Base-by-base conservation (phyloP, 2,329 filamentous ascomycete species). In the Pseudocercospora ulei region DNA sequence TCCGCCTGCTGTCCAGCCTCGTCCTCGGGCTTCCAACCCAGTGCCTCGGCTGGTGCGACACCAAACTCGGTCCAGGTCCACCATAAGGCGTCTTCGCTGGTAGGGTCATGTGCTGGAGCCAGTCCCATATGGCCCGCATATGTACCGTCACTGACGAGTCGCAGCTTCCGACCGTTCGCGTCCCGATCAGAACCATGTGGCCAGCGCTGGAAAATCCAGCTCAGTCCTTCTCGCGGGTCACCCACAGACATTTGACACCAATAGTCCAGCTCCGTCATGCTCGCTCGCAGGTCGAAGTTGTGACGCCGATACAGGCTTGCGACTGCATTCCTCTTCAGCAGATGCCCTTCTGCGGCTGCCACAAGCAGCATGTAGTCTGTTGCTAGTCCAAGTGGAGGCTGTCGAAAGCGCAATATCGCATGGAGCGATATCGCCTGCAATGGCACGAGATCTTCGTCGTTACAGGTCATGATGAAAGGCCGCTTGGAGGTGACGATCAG, bases 181-280 rank as follows among this genome's bases (percentile, higher is more conserved):
- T 88, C 78, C 2, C 78, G 55, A 53, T 88, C 82, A 14, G 69
- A 69, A 0, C 82, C 82, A 28, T 71, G 73, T 5, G 83, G 82
- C 76, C 79, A 88, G 40, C 80, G 72, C 31, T 80, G 75, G 51
- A 81, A 78, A 52, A 93, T 83, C 88, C 92, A 98, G 53, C 88
- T 82, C 28, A 93, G 73, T 0, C 90, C 88, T 12, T 82, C 82
- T 51, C 82, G 82, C n/a, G 76, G 70, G 57, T 94, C 90, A 3
- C 90, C 92, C 6, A 98, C 76, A 0, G 81, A 85, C 62, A 96
- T 86, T 59, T 98, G 90, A 58, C 92, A 98, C 88, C 88, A 98
- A 57, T 92, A 90, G 57, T 93, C 80, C 17, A 98, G 71, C 45
- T 96, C 86, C 39, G 73, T 78, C 33, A 98, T 75, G 2, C 80